Evolutionary conservation across 768 basidiomycete species (phyloP).

Genomic region (Lentinula sp.): DNA sequence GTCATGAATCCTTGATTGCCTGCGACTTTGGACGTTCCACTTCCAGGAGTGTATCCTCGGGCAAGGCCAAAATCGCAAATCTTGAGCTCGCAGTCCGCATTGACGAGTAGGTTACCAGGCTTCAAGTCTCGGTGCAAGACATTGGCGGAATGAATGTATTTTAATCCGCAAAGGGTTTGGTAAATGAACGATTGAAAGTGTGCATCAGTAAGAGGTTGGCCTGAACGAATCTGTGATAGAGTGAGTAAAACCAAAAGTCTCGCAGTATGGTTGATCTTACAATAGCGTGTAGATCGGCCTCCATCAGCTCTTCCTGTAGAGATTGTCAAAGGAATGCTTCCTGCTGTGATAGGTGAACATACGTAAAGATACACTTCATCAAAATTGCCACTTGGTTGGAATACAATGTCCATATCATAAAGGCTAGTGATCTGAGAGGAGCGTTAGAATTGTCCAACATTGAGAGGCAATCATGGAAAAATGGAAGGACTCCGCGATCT

Average conservation of each 20-base stretch:
- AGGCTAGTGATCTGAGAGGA: conserved; percentile 79
- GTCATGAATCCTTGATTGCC: conserved; percentile 97
- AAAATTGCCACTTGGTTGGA: conserved; percentile 86
- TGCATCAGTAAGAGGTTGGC: conserved; percentile 83
- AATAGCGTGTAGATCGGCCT: conserved; percentile 98
- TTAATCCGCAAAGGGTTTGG: conserved; percentile 95
- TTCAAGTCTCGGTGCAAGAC: conserved; percentile 97
- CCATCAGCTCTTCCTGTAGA: conserved; percentile 96
- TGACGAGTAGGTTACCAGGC: conserved; percentile 92
- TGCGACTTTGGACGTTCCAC: conserved; percentile 64
- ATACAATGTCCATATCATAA: conserved; percentile 98
- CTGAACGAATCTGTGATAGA: conserved; percentile 64
- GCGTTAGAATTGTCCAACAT: conserved; percentile 13
- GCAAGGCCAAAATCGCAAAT: conserved; percentile 99
- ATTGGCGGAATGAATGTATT: conserved; percentile 97
- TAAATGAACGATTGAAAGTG: conserved; percentile 97
- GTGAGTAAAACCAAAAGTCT: conserved; percentile 2
- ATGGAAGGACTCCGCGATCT: neutral
- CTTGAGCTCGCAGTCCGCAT: conserved; percentile 97
- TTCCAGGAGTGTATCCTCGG: conserved; percentile 84
- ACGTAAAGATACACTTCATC: conserved; percentile 95
- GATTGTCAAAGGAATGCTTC: neutral
- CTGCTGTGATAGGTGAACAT: conserved; percentile 17
- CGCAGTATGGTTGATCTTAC: conserved; percentile 34
- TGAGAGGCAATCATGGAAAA: neutral